phyloP scores from a whole-genome alignment of 495 filamentous ascomycete species.

The Aspergillus diversus region DNA sequence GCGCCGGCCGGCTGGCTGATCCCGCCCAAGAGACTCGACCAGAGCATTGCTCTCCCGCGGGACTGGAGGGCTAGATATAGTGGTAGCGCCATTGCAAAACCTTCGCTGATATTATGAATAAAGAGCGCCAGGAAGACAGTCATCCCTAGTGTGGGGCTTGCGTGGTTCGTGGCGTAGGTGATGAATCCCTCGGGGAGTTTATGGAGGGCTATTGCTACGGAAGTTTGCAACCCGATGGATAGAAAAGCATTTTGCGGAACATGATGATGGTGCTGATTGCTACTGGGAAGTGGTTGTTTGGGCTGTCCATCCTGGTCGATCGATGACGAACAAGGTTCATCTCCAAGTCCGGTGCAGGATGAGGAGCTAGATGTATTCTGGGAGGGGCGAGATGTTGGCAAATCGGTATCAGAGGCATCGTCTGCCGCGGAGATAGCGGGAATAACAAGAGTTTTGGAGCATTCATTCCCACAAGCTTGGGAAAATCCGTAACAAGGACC shows the following conservation, averaged over 20 bases:
- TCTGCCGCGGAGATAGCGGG: conserved; percentile 19
- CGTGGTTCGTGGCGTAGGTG: conserved; percentile 97
- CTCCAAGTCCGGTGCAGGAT: conserved; percentile 15
- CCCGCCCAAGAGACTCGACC: conserved; percentile 82
- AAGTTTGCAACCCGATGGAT: conserved; percentile 89
- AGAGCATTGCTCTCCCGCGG: conserved; percentile 77
- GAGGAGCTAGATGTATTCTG: conserved; percentile 19
- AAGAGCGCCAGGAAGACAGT: conserved; percentile 94
- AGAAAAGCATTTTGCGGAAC: conserved; percentile 95
- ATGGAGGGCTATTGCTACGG: conserved; percentile 91
- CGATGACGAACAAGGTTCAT: conserved; percentile 14
- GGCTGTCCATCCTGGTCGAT: conserved; percentile 33
- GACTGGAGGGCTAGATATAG: conserved; percentile 84
- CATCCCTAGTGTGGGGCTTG: conserved; percentile 82
- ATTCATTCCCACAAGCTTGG: conserved; percentile 83
- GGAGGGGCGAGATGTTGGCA: conserved; percentile 5
- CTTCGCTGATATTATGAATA: conserved; percentile 97
- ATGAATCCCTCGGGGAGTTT: conserved; percentile 99
- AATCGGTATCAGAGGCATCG: conserved; percentile 16
- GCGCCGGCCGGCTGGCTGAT: conserved; percentile 86
- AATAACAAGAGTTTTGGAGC: conserved; percentile 47
- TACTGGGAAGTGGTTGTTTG: conserved; percentile 29
- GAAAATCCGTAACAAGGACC: conserved; percentile 84
- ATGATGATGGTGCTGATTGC: conserved; percentile 83
- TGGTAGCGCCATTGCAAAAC: conserved; percentile 90